Evolutionary conservation across 2,329 filamentous ascomycete species (phyloP).

Genomic region (Fusarium guadeloupense): DNA sequence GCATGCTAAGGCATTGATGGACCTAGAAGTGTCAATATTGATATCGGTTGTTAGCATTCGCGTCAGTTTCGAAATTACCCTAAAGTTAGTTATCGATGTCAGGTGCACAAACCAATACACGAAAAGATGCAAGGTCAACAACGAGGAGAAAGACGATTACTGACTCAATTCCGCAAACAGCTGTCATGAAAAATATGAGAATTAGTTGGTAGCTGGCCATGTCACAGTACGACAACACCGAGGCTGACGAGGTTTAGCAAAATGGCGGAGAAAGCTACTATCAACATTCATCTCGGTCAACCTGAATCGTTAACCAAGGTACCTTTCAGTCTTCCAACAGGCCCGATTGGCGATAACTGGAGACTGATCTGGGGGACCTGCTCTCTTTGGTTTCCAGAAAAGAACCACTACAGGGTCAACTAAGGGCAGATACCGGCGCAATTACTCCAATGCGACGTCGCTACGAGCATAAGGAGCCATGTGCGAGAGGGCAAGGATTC

Average conservation of each 20-base stretch:
- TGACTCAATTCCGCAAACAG: too few species aligned
- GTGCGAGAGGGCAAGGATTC: constrained; percentile 12
- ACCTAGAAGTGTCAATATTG: neutral
- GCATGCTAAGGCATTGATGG: neutral
- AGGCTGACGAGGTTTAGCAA: too few species aligned
- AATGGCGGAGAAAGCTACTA: too few species aligned
- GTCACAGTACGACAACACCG: too few species aligned
- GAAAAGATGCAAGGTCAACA: too few species aligned
- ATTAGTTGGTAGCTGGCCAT: too few species aligned
- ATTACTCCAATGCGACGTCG: constrained; percentile 24
- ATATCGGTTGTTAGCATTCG: neutral
- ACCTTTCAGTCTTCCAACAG: constrained; percentile 1
- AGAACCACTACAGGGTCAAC: neutral
- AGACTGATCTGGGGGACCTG: constrained; percentile 12
- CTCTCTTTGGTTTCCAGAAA: neutral
- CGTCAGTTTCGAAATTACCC: neutral
- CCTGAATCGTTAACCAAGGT: neutral
- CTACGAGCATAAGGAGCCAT: constrained; percentile 5
- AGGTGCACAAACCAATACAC: too few species aligned
- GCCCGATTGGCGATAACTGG: constrained; percentile 26
- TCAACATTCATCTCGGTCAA: neutral
- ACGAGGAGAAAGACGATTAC: too few species aligned
- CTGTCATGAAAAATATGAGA: too few species aligned
- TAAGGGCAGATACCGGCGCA: neutral
- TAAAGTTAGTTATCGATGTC: too few species aligned